Conservation (phyloP, 495 filamentous ascomycete genomes). For the Podospora pseudocomata region DNA sequence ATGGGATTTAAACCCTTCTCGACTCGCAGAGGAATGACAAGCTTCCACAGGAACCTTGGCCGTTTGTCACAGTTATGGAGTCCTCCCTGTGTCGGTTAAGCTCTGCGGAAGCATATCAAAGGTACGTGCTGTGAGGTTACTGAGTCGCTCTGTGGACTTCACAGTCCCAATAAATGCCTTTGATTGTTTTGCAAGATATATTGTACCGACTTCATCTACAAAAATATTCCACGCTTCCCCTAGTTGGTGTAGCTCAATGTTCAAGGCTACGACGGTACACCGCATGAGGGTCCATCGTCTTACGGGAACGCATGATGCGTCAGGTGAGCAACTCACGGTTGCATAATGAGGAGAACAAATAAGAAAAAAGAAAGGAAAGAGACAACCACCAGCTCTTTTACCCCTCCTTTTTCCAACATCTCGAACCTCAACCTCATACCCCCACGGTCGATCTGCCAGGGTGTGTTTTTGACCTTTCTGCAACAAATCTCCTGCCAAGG, state of each 20-base stretch:
- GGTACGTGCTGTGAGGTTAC: not conserved
- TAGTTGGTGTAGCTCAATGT: not conserved
- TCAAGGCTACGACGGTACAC: not conserved
- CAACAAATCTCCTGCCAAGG: not conserved
- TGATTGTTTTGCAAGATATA: not conserved
- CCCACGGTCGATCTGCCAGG: constrained; percentile 1
- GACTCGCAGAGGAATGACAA: not conserved
- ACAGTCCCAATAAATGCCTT: not conserved
- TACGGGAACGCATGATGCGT: not conserved
- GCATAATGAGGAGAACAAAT: not conserved
- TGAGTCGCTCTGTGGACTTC: not conserved
- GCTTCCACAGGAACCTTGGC: not conserved
- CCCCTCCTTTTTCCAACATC: not conserved
- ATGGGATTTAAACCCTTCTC: not conserved
- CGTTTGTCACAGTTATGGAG: not conserved
- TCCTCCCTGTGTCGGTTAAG: not conserved
- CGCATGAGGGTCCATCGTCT: not conserved
- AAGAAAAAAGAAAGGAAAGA: not conserved
- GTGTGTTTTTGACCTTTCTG: constrained; percentile 1
- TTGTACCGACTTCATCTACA: not conserved
- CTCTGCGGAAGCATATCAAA: not conserved
- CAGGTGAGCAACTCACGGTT: constrained; percentile 1
- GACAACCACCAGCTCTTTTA: not conserved
- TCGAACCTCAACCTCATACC: not conserved
- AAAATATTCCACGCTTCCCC: not conserved